Conservation (phyloP, 306 rosid species). For the Canavalia gladiata region DNA sequence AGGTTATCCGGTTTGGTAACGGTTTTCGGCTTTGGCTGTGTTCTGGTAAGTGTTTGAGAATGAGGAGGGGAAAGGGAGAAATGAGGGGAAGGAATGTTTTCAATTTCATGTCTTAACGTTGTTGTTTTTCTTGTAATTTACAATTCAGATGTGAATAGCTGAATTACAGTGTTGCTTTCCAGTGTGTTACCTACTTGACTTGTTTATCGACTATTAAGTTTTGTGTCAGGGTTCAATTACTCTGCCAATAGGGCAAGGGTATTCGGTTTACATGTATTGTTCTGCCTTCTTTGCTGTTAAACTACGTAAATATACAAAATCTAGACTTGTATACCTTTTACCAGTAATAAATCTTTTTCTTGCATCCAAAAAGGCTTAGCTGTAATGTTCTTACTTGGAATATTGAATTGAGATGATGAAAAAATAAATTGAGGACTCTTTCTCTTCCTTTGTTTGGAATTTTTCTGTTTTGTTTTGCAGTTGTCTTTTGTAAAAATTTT, state of each 20-base stretch:
- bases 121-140: slow-evolving; percentile 9
- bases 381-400: neutral
- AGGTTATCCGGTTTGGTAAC: neutral
- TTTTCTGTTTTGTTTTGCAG: neutral
- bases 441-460: neutral
- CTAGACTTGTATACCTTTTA: neutral
- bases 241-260: neutral
- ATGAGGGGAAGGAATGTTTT: neutral
- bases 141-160: neutral
- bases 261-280: neutral
- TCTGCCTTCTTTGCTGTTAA: neutral
- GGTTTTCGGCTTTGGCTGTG: neutral
- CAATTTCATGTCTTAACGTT: neutral
- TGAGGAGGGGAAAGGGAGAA: too few relatives aligned
- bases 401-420: slow-evolving; percentile 1
- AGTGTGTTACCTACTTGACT: slow-evolving; percentile 14
- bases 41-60: slow-evolving; percentile 20
- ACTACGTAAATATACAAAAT: neutral
- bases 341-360: neutral
- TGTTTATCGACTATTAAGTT: slow-evolving; percentile 1
- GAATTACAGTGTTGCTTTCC: slow-evolving; percentile 3
- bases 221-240: neutral
- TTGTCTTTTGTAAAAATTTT: neutral
- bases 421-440: neutral
- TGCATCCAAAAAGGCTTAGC: slow-evolving; percentile 5